Percentiles rank a stretch among this genome's conserved stretches.
phyloP scores from a whole-genome alignment of 371 early-diverging fungal species.

The Blakeslea trispora region DNA sequence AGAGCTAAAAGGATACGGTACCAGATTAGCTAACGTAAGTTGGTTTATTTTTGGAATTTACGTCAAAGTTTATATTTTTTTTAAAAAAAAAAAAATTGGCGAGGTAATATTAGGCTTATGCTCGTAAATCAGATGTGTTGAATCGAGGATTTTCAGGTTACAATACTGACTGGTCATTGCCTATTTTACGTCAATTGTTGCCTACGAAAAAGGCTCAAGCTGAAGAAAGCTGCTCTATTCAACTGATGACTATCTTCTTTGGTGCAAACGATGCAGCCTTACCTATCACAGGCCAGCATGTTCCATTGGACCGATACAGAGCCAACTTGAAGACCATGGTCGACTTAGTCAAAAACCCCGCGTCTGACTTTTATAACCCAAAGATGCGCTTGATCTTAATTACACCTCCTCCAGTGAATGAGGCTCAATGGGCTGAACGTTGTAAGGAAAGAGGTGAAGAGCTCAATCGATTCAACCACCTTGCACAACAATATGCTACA shows the following conservation, averaged over 20 bases:
- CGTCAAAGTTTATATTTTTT: background rate
- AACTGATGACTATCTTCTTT: conserved; percentile 72
- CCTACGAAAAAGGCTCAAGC: conserved; percentile 40
- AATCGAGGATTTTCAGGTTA: conserved; percentile 84
- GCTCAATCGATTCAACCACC: conserved; percentile 50
- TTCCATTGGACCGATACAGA: conserved; percentile 63
- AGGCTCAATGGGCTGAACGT: conserved; percentile 50
- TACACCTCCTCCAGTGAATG: conserved; percentile 77
- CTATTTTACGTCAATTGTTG: conserved; percentile 61
- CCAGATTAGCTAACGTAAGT: conserved; percentile 60
- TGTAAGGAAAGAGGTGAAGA: conserved; percentile 38
- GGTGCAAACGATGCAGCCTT: conserved; percentile 86
- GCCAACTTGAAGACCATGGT: conserved; percentile 63
- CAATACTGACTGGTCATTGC: conserved; percentile 71
- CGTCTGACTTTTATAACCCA: conserved; percentile 58
- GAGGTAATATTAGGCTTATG: conserved; percentile 47
- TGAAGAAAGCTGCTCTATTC: conserved; percentile 37
- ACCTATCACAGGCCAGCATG: conserved; percentile 58
- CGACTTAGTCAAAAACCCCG: conserved; percentile 45
- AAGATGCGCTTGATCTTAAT: conserved; percentile 65
- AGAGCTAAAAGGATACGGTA: conserved; percentile 65
- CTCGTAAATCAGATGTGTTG: conserved; percentile 74
- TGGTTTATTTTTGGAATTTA: no score
- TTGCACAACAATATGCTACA: conserved; percentile 61
- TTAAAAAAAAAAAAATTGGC: background rate